Evolutionary conservation across 140 eudicot species (phyloP).

Genomic region (Oenanthe javanica): DNA sequence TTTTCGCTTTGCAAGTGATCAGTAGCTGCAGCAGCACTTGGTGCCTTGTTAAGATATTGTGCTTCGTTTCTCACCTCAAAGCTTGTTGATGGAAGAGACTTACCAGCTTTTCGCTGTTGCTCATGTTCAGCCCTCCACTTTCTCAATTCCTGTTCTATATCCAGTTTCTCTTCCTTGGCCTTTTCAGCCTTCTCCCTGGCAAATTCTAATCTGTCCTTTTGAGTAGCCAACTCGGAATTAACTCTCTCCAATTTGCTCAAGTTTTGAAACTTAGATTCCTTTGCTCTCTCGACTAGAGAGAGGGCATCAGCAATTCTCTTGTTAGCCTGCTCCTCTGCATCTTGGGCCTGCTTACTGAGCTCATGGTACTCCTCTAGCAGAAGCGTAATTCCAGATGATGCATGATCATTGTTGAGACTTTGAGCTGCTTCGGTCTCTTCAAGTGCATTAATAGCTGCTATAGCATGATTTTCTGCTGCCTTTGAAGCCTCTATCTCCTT

Average conservation of each 20-base stretch:
- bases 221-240: slow-evolving; percentile 33
- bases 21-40: slow-evolving; percentile 20
- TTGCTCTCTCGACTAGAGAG: slow-evolving; percentile 60
- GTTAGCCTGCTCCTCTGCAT: slow-evolving; percentile 82
- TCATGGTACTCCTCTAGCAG: slow-evolving; percentile 82
- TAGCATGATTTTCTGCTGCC: slow-evolving; percentile 74
- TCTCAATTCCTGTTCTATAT: slow-evolving; percentile 63
- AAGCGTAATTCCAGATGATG: slow-evolving; percentile 47
- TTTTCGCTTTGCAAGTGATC: slow-evolving; percentile 16
- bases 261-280: slow-evolving; percentile 53
- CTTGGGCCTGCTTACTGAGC: slow-evolving; percentile 73
- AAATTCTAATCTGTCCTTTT: slow-evolving; percentile 38
- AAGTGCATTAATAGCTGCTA: slow-evolving; percentile 69
- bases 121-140: slow-evolving; percentile 82
- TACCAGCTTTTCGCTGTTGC: slow-evolving; percentile 63
- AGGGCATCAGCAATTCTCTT: slow-evolving; percentile 54
- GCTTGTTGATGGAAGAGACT: background rate
- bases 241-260: slow-evolving; percentile 59
- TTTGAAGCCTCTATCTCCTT: slow-evolving; percentile 90
- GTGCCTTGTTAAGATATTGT: slow-evolving; percentile 24
- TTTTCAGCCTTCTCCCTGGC: slow-evolving; percentile 65
- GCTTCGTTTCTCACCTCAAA: slow-evolving; percentile 31
- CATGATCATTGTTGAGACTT: slow-evolving; percentile 21
- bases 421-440: slow-evolving; percentile 50
- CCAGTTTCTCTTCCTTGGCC: slow-evolving; percentile 73